A percentile compares a stretch with the other conserved stretches of the same genome.
These are phyloP conservation scores for Penicillium corylophilum DNA, from an alignment of 2,329 filamentous ascomycete species.

Conservation along the genomic window DNA sequence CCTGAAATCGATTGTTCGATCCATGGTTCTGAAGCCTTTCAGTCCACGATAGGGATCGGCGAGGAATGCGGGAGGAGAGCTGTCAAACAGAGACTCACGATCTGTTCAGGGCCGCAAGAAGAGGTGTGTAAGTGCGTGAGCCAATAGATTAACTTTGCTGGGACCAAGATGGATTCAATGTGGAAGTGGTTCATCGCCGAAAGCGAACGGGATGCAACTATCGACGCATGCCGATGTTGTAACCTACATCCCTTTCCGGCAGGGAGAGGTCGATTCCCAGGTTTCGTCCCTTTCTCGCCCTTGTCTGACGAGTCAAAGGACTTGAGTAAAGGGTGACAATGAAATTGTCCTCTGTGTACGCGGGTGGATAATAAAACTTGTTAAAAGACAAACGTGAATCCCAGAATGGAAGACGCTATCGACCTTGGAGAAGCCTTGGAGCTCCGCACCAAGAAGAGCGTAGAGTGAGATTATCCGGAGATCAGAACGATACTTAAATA, in stretches of 20 bases:
- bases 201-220: conserved; percentile 16
- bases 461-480: too few relatives aligned
- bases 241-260: conserved; percentile 14
- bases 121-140: neutral
- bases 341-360: neutral
- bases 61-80: conserved; percentile 18
- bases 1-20: conserved; percentile 7
- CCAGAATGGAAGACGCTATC: neutral
- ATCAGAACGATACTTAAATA: too few relatives aligned
- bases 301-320: neutral
- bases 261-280: conserved; percentile 1
- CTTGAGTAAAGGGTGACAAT: neutral
- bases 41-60: conserved; percentile 14
- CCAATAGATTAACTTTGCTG: neutral
- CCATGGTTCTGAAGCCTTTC: conserved; percentile 15
- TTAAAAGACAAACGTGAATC: neutral
- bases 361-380: neutral
- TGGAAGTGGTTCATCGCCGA: conserved; percentile 3
- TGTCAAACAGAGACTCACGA: conserved; percentile 12
- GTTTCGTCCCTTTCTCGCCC: neutral
- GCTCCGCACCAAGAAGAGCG: neutral
- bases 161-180: neutral
- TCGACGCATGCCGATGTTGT: conserved; percentile 17
- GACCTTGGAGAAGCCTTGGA: neutral
- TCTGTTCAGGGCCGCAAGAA: conserved; percentile 1